Base-by-base conservation (phyloP, 345 rosid genomes). In the Citrus trifoliata region DNA sequence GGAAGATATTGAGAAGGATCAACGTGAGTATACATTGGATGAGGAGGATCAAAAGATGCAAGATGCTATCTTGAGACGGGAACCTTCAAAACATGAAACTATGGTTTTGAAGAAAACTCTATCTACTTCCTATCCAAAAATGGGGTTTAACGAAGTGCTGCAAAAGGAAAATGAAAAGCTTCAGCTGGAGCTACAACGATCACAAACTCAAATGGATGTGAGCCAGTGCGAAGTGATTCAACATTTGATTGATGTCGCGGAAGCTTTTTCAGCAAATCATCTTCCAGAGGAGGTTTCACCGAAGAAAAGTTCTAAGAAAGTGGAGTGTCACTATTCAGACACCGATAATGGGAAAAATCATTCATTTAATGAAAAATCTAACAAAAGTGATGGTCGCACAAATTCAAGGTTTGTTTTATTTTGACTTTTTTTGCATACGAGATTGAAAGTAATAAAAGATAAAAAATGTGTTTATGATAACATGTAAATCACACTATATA, bases 21-120 rank as follows among this genome's bases (percentile, higher is more conserved):
- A 94, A 74, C 73, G 86, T 0, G 99, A 96, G 85, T 96, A 94
- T 74, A 96, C 97, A 30, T 78, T 96, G 67, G 99, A 92, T 80
- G 97, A 92, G 72, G 99, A 94, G 85, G 98, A 96, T 58, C 90
- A 90, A 79, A 91, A 87, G 85, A 91, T 96, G 86, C 99, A 96
- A 68, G 88, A 87, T 84, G 87, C 91, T 76, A 92, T 96, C 38
- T 30, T 96, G 87, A 89, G 87, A 71, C 93, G 91, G 16, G 98
- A 94, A 25, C 88, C 95, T 37, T 82, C 93, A 22, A 83, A 79
- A 79, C 88, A 92, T 74, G 93, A 93, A 10, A 82, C 97, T 10
- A 55, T 88, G 7, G 87, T 92, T 80, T 70, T 96, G 89, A 90
- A 96, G 81, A 96, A 96, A 78, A 88, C 92, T 79, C 88, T 96